These are phyloP conservation scores for Vigna radiata DNA, from an alignment of 306 rosid genomes.

Conservation along the genomic window DNA sequence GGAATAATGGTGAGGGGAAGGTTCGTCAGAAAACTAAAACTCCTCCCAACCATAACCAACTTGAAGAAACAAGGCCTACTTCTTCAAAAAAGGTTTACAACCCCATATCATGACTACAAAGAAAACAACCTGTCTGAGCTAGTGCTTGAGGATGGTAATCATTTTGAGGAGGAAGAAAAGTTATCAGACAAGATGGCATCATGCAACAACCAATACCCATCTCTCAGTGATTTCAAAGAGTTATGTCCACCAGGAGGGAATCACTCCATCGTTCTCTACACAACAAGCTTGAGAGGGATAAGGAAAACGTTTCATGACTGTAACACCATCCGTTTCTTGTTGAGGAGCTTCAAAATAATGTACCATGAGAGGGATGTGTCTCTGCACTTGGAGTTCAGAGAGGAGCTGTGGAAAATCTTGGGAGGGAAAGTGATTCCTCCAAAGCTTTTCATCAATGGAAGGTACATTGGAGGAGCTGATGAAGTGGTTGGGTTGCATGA, in stretches of 20 bases:
- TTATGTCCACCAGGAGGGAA: conserved; percentile 82
- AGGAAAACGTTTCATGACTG: conserved; percentile 90
- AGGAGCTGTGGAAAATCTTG: conserved; percentile 77
- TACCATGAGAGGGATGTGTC: conserved; percentile 89
- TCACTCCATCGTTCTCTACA: conserved; percentile 69
- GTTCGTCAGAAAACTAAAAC: conserved; percentile 64
- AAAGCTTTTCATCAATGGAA: conserved; percentile 84
- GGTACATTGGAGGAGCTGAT: conserved; percentile 94
- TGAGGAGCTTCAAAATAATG: conserved; percentile 68
- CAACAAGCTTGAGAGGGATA: conserved; percentile 86
- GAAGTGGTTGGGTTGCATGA: conserved; percentile 85
- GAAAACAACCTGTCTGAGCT: conserved; percentile 44
- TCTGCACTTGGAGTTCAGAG: conserved; percentile 77
- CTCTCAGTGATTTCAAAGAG: conserved; percentile 68
- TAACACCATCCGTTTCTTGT: conserved; percentile 66
- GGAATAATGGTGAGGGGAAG: conserved; percentile 64
- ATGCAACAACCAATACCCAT: conserved; percentile 50
- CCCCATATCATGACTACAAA: conserved; percentile 52
- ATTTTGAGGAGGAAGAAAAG: conserved; percentile 51
- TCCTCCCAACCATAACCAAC: conserved; percentile 61
- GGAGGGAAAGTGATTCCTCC: conserved; percentile 85
- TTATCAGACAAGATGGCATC: not conserved
- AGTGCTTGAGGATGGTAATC: conserved; percentile 48
- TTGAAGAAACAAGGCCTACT: conserved; percentile 70
- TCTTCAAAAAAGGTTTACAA: conserved; percentile 52